Evolutionary conservation across 148 eudicot genomes (phyloP), one percentile per base, ranked within the genome.

Genomic region (Rhododendron kiyosumense): DNA sequence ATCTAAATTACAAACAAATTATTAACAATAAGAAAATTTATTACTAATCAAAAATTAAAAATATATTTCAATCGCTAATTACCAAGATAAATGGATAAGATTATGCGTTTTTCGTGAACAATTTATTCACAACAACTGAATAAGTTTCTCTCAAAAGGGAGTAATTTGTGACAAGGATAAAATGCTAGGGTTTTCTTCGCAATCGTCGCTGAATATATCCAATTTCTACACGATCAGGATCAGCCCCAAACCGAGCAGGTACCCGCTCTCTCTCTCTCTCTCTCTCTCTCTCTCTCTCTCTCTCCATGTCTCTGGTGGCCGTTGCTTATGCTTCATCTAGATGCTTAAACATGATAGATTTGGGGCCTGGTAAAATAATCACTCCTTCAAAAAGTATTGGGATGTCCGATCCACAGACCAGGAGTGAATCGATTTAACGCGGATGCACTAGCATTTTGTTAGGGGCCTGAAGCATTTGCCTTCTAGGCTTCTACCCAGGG

Each of bases 71-170:
- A 41, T 7, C 1, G 7, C 6, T 41, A 41, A 41, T 41, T 41
- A 0, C 0, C 1, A 6, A 6, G 5, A 6, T 41, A 0, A 41
- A 41, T 0, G 45, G 1, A 6, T 41, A 6, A 41, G 0, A 6
- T 41, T 41, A 6, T 41, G 1, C 1, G 1, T 41, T 41, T 41
- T 41, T 0, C 0, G 43, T 41, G 7, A 41, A 41, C 1, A 41
- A 5, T 41, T 41, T 41, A 41, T 41, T 41, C 7, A 41, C 45
- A n/a, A n/a, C n/a, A n/a, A n/a, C n/a, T 41, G 45, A 41, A 41
- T 41, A 41, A 41, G 7, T 41, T 41, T 41, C 1, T 41, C 45
- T 41, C 4, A 17, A 17, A 54, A 54, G 61, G 67, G 67, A 7
- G 67, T 22, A 22, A 22, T 22, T 20, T 61, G 67, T 22, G 26